Evolutionary conservation across 2,329 filamentous ascomycete genomes (phyloP), one percentile per base, ranked within the genome.

Genomic region (Penicillium sp.): DNA sequence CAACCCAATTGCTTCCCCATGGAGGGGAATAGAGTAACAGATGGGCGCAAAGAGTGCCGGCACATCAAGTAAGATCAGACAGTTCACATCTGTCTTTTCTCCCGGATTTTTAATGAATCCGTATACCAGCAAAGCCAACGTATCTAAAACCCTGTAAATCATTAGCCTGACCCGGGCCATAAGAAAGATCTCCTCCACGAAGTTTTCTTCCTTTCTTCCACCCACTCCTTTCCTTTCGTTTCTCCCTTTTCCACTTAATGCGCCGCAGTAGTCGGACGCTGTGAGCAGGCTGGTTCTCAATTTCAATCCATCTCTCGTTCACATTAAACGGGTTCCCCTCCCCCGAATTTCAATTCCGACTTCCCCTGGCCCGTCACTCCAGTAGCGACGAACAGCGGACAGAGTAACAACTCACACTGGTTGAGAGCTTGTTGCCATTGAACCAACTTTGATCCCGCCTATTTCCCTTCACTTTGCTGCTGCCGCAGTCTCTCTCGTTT

Each of bases 231-330:
- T 58, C 56, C 60, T 53, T 64, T 61, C 56, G 52, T 56, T 57
- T 55, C 53, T 54, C 53, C 46, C 61, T 60, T 57, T 56, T 67
- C 58, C 16, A 39, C 67, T 68, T 59, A 62, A 69, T 64, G 69
- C 68, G 68, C 70, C 71, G 71, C 70, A 57, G 63, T 59, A 67
- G 70, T 63, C 65, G 70, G 71, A 72, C 65, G 67, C 67, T 68
- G 70, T 71, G 70, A 74, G 69, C 72, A 70, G 69, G 69, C 63
- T 59, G 56, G 64, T 71, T 69, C 58, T 52, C 58, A 61, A 64
- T 61, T 60, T 57, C 43, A 59, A 44, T n/a, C 41, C 33, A 39
- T 44, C 48, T 48, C n/a, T 22, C 19, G 49, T 39, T 39, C 35
- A 27, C 43, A 46, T 46, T 45, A 16, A 24, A 19, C 31, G 19